Evolutionary conservation across 768 basidiomycete species (phyloP).

Genomic region (Omphalotus guepiniiformis): DNA sequence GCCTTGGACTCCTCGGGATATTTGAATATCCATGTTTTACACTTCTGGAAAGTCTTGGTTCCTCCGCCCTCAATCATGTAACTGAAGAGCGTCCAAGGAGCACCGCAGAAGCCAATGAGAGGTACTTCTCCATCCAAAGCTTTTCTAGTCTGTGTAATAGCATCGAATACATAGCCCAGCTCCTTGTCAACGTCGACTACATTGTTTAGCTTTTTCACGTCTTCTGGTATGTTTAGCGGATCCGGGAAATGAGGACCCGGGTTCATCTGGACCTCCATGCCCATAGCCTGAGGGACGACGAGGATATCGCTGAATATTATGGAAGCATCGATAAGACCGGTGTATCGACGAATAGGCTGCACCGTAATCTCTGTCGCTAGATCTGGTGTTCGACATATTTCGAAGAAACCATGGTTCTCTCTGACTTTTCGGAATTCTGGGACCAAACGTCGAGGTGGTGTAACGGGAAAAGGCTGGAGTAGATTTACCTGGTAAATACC

Average conservation of each 20-base stretch:
- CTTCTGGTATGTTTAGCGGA: conserved; percentile 74
- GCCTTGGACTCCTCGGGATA: conserved; percentile 80
- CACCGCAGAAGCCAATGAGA: conserved; percentile 94
- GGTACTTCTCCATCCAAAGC: conserved; percentile 86
- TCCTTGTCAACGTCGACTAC: conserved; percentile 79
- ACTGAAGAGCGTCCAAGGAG: conserved; percentile 96
- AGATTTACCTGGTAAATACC: conserved; percentile 84
- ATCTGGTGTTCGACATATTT: conserved; percentile 88
- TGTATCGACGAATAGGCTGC: conserved; percentile 88
- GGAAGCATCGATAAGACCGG: conserved; percentile 85
- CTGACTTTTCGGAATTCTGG: conserved; percentile 88
- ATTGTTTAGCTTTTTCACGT: conserved; percentile 56
- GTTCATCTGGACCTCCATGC: conserved; percentile 93
- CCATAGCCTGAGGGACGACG: conserved; percentile 96
- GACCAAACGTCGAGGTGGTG: conserved; percentile 5
- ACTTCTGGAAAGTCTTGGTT: conserved; percentile 84
- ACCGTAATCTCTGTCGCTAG: conserved; percentile 88
- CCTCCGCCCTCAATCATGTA: conserved; percentile 99
- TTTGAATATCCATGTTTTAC: conserved; percentile 93
- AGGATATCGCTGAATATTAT: conserved; percentile 99
- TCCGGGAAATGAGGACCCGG: conserved; percentile 87
- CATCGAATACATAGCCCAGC: conserved; percentile 89
- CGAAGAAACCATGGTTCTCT: conserved; percentile 87
- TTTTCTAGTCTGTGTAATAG: conserved; percentile 80
- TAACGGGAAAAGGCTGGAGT: conserved; percentile 5